Evolutionary conservation across 768 basidiomycete species (phyloP), one percentile per base, ranked within the genome.

Genomic region (Macrolepiota fuliginosa): DNA sequence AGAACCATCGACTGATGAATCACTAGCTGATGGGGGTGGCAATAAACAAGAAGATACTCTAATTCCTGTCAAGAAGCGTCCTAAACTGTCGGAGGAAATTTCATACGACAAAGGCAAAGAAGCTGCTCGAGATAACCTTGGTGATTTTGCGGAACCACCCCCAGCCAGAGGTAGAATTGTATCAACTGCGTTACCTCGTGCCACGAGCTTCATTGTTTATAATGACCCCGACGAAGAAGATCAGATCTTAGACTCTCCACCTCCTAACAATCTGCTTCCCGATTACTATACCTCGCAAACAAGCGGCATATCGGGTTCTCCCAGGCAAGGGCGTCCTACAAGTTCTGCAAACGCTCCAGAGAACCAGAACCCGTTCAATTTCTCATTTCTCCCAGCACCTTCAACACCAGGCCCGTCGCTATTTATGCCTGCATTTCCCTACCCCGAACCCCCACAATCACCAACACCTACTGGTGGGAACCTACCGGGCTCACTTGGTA

Each of bases 371-470:
- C 79, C 79, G 1, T 87, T 87, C 66, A 76, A 71, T 61, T 86
- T 85, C 65, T 72, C 76, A 51, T 85, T 83, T 65, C 72, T 79
- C 32, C 81, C 82, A 12, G 75, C 78, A n/a, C 71, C 83, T 10
- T 81, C 83, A 32, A 84, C 84, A 4, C 81, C 83, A n/a, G 78
- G 75, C 17, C 76, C 80, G 56, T 69, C 72, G 27, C 67, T 80
- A 70, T 77, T 78, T 67, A 67, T 81, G 73, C 72, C 79, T 12
- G 76, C 68, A 58, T 81, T 81, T 63, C 79, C 81, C 22, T 83
- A 80, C 70, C 83, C 83, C 7, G 83, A 86, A 67, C 78, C 83
- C 17, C 84, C 84, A 4, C 79, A 81, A 61, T 86, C 84, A 5
- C 86, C 86, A 17, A 79, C 84, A 1, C 85, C 86, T 6, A 75